Conservation (phyloP, 2,329 filamentous ascomycete genomes). For the Nothophaeocryptopus gaeumannii region DNA sequence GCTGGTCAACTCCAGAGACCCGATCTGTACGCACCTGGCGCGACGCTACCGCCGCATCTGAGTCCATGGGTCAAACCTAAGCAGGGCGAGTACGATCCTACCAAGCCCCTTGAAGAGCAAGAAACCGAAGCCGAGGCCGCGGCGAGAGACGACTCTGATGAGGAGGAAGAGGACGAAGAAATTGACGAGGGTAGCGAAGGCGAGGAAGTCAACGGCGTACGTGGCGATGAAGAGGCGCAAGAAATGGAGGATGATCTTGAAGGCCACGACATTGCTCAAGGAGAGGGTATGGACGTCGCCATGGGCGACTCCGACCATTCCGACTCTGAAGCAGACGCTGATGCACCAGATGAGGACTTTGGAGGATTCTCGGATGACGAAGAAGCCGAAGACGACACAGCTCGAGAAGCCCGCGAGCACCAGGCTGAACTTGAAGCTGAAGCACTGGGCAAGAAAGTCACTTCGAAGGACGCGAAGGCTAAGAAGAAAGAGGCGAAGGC, state of each 20-base stretch:
- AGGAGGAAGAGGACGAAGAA: slow-evolving; percentile 49
- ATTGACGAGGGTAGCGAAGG: slow-evolving; percentile 44
- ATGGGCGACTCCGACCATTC: slow-evolving; percentile 41
- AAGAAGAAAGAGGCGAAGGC: slow-evolving; percentile 62
- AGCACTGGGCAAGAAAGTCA: slow-evolving; percentile 63
- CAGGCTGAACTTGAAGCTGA: slow-evolving; percentile 93
- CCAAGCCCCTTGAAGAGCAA: slow-evolving; percentile 78
- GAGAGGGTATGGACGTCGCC: slow-evolving; percentile 48
- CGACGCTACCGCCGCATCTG: slow-evolving; percentile 85
- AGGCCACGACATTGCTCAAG: slow-evolving; percentile 28
- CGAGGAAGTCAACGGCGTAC: slow-evolving; percentile 33
- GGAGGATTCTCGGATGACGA: slow-evolving; percentile 50
- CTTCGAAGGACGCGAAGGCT: slow-evolving; percentile 51
- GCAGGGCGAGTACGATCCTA: slow-evolving; percentile 88
- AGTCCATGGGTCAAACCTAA: slow-evolving; percentile 91
- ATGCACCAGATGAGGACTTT: slow-evolving; percentile 47
- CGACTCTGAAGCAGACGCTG: slow-evolving; percentile 47
- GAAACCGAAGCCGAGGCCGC: slow-evolving; percentile 83
- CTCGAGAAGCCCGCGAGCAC: slow-evolving; percentile 64
- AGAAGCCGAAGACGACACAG: slow-evolving; percentile 57
- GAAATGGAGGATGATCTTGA: slow-evolving; percentile 31
- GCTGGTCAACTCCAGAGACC: slow-evolving; percentile 82
- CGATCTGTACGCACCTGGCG: slow-evolving; percentile 85
- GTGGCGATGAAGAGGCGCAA: slow-evolving; percentile 41
- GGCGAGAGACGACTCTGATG: slow-evolving; percentile 40